A percentile compares a stretch with the other conserved stretches of the same genome.
phyloP scores from a whole-genome alignment of 768 basidiomycete species.

The Ramaria sp. region DNA sequence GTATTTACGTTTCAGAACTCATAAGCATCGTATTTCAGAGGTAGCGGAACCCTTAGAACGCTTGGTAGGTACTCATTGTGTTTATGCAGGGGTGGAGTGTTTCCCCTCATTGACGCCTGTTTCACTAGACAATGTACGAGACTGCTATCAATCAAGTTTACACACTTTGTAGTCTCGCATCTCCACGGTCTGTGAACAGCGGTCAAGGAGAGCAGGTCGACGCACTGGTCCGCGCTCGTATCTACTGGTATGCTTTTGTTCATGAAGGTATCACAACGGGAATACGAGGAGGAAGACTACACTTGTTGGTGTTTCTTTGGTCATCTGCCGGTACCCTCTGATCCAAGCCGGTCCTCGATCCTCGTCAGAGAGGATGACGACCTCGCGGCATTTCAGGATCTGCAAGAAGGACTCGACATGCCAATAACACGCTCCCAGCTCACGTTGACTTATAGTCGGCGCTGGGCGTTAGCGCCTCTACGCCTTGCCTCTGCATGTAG shows the following conservation, averaged over 20 bases:
- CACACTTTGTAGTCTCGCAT: constrained; percentile 52
- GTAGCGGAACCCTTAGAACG: constrained; percentile 34
- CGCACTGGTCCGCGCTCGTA: constrained; percentile 51
- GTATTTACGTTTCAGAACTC: constrained; percentile 2
- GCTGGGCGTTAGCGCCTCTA: constrained; percentile 59
- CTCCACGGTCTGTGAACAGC: constrained; percentile 33
- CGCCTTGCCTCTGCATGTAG: constrained; percentile 70
- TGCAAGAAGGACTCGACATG: constrained; percentile 29
- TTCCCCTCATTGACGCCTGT: not conserved
- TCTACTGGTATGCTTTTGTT: constrained; percentile 85
- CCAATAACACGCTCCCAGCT: constrained; percentile 26
- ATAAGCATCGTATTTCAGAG: constrained; percentile 20
- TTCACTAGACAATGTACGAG: constrained; percentile 58
- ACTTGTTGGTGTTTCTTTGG: constrained; percentile 42
- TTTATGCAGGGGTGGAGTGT: not conserved
- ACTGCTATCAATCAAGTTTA: constrained; percentile 74
- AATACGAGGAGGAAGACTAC: constrained; percentile 72
- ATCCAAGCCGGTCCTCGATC: not conserved
- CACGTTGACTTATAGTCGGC: constrained; percentile 42
- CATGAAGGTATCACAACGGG: constrained; percentile 79
- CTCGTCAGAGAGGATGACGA: constrained; percentile 59
- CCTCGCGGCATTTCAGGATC: constrained; percentile 57
- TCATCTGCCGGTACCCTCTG: constrained; percentile 7
- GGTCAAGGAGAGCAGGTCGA: constrained; percentile 48
- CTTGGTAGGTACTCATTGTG: constrained; percentile 19